A percentile compares a stretch with the other conserved stretches of the same genome.
These are phyloP conservation scores for Candida insectalens DNA, from an alignment of 805 yeast genomes.

Conservation along the genomic window DNA sequence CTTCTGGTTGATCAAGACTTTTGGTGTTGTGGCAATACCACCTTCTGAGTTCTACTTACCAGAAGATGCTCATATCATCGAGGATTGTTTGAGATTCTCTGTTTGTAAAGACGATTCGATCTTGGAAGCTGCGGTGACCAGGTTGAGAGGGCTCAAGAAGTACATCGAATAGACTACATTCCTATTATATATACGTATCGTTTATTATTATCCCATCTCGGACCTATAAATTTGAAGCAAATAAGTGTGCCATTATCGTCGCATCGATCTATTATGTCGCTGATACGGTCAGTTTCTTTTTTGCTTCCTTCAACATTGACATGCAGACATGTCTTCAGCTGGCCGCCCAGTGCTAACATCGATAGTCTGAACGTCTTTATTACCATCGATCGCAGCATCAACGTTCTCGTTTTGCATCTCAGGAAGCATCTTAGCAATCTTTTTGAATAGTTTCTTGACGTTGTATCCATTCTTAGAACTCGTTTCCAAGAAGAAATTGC, in stretches of 20 bases:
- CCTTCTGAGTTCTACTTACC: constrained; percentile 88
- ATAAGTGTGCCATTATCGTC: no score
- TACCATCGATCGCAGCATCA: constrained; percentile 14
- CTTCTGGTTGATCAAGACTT: constrained; percentile 84
- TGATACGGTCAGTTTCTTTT: no score
- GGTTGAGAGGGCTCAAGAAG: constrained; percentile 60
- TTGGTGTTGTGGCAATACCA: constrained; percentile 95
- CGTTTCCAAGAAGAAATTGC: constrained; percentile 81
- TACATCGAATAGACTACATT: constrained; percentile 34
- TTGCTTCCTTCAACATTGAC: no score
- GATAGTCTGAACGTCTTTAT: constrained; percentile 29
- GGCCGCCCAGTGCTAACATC: constrained; percentile 31
- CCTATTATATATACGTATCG: no score
- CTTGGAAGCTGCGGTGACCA: constrained; percentile 71
- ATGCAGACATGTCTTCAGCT: constrained; percentile 23
- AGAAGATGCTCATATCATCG: constrained; percentile 65
- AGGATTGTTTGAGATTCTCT: constrained; percentile 84
- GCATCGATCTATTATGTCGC: no score
- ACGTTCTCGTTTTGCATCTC: constrained; percentile 40
- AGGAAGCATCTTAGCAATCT: constrained; percentile 84
- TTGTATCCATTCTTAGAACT: constrained; percentile 93
- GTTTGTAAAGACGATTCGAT: constrained; percentile 87
- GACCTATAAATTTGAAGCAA: no score
- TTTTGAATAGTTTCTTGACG: constrained; percentile 81
- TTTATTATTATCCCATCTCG: no score